phyloP scores from a whole-genome alignment of 805 yeast genomes.

The Myxozyma vanderwaltii region DNA sequence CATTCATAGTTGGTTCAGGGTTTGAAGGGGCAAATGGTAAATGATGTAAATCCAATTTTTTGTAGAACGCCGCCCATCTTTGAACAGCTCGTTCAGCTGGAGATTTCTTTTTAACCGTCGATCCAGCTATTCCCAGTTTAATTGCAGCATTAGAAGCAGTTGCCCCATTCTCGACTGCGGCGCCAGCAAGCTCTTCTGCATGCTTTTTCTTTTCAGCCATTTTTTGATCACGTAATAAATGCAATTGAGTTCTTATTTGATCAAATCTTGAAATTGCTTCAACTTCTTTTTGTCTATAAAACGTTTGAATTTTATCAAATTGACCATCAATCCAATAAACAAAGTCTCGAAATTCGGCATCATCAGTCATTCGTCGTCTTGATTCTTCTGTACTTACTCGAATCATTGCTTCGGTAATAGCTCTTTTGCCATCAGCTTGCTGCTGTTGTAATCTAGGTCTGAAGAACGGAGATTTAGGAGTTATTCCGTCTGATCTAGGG shows the following conservation, averaged over 20 bases:
- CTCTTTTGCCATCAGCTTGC: neutral
- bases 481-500: too few species aligned
- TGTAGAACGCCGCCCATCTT: constrained; percentile 15
- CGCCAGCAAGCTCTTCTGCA: neutral
- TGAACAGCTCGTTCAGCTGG: neutral
- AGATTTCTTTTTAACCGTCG: neutral
- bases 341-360: constrained; percentile 52
- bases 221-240: constrained; percentile 60
- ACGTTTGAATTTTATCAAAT: constrained; percentile 70
- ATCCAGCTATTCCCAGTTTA: neutral
- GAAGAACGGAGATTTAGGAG: neutral
- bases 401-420: neutral
- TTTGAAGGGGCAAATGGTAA: constrained; percentile 20
- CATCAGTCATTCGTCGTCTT: constrained; percentile 4
- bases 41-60: constrained; percentile 31
- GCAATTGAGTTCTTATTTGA: constrained; percentile 72
- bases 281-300: constrained; percentile 62
- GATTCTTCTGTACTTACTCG: constrained; percentile 14
- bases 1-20: neutral
- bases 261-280: constrained; percentile 71
- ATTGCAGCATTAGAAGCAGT: neutral
- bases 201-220: constrained; percentile 31
- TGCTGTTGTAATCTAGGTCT: neutral
- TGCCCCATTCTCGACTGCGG: neutral
- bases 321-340: constrained; percentile 46